A percentile compares a stretch with the other conserved stretches of the same genome.
Evolutionary conservation across 1,284 basidiomycete genomes (phyloP).

Genomic region (Puccinia hordei): DNA sequence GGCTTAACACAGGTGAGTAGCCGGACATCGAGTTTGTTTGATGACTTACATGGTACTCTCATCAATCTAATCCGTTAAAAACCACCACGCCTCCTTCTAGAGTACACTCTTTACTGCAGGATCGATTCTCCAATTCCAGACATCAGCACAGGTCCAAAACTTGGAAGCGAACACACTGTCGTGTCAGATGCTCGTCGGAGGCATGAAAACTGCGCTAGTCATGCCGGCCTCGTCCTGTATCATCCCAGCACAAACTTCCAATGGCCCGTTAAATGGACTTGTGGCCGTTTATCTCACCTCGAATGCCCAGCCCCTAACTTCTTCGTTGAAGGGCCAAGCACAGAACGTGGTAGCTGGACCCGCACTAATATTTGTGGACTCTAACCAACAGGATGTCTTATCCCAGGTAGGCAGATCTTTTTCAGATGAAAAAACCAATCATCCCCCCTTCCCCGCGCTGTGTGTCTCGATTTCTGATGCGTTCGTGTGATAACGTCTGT

Average conservation of each 20-base stretch:
- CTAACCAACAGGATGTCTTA: conserved; percentile 36
- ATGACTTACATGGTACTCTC: background rate
- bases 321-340: background rate
- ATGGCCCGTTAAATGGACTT: conserved; percentile 23
- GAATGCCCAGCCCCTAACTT: conserved; percentile 22
- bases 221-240: conserved; percentile 48
- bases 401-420: conserved; percentile 13
- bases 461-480: background rate
- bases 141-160: conserved; percentile 43
- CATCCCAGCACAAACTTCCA: conserved; percentile 11
- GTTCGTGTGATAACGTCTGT: background rate
- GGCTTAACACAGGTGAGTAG: conserved; percentile 37
- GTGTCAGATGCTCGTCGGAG: conserved; percentile 40
- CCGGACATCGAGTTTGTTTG: background rate
- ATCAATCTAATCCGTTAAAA: background rate
- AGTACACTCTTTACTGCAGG: conserved; percentile 39
- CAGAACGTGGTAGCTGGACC: conserved; percentile 45
- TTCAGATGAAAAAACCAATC: no score
- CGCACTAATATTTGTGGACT: conserved; percentile 44
- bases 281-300: conserved; percentile 38
- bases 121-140: conserved; percentile 48
- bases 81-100: background rate
- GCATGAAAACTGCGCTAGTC: conserved; percentile 29
- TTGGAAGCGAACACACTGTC: conserved; percentile 36
- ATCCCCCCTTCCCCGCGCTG: background rate